A percentile compares a stretch with the other conserved stretches of the same genome.
These are phyloP conservation scores for Phaeodactylum tricornutum DNA, from an alignment of 108 stramenopile species.

Conservation along the genomic window DNA sequence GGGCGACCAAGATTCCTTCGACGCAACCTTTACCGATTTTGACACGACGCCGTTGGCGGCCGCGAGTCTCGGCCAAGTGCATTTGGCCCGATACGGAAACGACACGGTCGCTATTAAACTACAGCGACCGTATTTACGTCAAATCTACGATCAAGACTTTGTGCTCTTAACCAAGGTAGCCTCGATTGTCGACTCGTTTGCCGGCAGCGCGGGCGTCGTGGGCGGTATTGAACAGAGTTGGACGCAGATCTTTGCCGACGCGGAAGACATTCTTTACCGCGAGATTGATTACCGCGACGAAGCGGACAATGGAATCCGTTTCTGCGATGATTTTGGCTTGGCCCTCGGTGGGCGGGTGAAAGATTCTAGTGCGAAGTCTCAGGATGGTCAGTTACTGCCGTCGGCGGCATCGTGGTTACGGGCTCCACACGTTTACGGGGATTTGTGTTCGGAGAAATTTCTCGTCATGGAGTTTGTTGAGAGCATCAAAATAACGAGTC, in stretches of 20 bases:
- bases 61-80: constrained; percentile 88
- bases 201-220: constrained; percentile 24
- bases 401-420: constrained; percentile 76
- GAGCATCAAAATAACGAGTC: constrained; percentile 65
- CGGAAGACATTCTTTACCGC: constrained; percentile 83
- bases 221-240: constrained; percentile 77
- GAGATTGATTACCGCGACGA: constrained; percentile 96
- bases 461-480: constrained; percentile 83
- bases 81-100: constrained; percentile 53
- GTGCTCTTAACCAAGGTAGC: constrained; percentile 76
- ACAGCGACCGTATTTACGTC: constrained; percentile 70
- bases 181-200: constrained; percentile 48
- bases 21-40: constrained; percentile 62
- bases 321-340: constrained; percentile 79
- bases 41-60: constrained; percentile 83
- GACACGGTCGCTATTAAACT: constrained; percentile 84
- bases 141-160: constrained; percentile 89
- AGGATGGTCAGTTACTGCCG: constrained; percentile 49
- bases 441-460: constrained; percentile 56
- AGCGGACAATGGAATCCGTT: constrained; percentile 78
- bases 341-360: constrained; percentile 51
- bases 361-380: constrained; percentile 34
- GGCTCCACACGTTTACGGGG: constrained; percentile 49
- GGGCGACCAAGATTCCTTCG: constrained; percentile 32
- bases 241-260: constrained; percentile 77